Base-by-base conservation (phyloP, 2,329 filamentous ascomycete genomes). In the Calonectria pauciramosa region DNA sequence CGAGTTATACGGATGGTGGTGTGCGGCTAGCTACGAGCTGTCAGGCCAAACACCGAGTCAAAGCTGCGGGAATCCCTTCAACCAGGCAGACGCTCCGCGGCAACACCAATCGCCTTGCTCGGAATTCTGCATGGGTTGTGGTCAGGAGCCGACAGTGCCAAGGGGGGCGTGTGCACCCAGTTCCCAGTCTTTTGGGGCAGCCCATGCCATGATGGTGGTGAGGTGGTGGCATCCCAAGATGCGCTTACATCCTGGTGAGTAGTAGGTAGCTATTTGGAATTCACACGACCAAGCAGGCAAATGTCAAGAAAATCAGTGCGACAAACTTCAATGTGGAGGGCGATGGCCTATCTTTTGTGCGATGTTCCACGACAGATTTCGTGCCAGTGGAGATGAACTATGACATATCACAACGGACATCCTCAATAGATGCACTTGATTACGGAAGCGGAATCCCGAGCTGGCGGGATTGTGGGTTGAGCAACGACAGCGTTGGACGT, bases 121-220 rank as follows among this genome's bases (percentile, higher is more conserved):
- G 2, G 34, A 36, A 44, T 54, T 13, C 18, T 54, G 30, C 47
- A 47, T 52, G 47, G 47, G n/a, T 47, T 34, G 23, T 44, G 26
- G 16, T 44, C 47, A 20, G 59, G 59, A 64, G 49, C 26, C 30
- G 47, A 30, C 28, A 9, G 41, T 14, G 34, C 38, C 68, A 64
- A 54, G 49, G 68, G 59, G 68, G 26, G 47, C 14, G 59, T 71
- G 59, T 34, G 26, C 34, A 51, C 34, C 32, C 63, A 26, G 32
- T 49, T 71, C 47, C 68, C 68, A 59, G 56, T 30, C n/a, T 20
- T 65, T 64, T 41, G 68, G 68, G 56, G 44, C 20, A 65, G 34
- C 51, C 56, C 68, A 54, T 65, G 68, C 20, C 8, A 20, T 47
- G 18, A 20, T 54, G 41, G 41, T 63, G 56, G 56, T 63, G 36